phyloP scores from a whole-genome alignment of 139 green algal genomes.

The Chlorella vulgaris region DNA sequence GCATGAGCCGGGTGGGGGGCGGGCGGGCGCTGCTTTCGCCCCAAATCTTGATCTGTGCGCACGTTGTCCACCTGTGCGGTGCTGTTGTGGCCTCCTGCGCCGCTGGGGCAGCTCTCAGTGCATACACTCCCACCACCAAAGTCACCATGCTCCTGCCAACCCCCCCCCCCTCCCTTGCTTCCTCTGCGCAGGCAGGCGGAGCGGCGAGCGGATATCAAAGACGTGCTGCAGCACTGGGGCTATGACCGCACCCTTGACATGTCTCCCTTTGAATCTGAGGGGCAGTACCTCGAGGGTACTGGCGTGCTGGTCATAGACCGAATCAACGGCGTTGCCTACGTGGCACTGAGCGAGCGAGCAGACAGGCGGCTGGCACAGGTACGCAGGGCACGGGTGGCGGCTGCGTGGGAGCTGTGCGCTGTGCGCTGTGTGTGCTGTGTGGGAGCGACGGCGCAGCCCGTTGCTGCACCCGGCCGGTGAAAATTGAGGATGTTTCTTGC shows the following conservation, averaged over 20 bases:
- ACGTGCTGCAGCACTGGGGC: constrained; percentile 55
- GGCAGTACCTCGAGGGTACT: constrained; percentile 87
- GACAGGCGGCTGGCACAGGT: constrained; percentile 67
- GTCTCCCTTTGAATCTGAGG: constrained; percentile 53
- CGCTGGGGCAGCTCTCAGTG: too few relatives aligned
- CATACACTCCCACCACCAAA: too few relatives aligned
- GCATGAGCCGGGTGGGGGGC: too few relatives aligned
- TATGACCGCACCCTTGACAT: constrained; percentile 76
- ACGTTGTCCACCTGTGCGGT: too few relatives aligned
- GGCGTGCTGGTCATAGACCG: constrained; percentile 91
- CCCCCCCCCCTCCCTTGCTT: background rate
- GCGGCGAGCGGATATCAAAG: constrained; percentile 78
- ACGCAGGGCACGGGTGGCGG: background rate
- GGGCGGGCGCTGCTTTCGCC: too few relatives aligned
- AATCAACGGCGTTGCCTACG: constrained; percentile 89
- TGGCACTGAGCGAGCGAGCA: constrained; percentile 83
- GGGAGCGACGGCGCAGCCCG: too few relatives aligned
- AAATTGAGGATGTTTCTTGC: too few relatives aligned
- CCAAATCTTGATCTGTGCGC: too few relatives aligned
- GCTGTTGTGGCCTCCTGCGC: too few relatives aligned
- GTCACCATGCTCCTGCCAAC: background rate
- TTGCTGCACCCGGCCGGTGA: background rate
- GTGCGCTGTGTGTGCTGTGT: constrained; percentile 16
- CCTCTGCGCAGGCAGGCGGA: constrained; percentile 58
- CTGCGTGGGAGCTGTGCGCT: background rate